phyloP scores from a whole-genome alignment of 148 eudicot species.

The Rheum nobile region DNA sequence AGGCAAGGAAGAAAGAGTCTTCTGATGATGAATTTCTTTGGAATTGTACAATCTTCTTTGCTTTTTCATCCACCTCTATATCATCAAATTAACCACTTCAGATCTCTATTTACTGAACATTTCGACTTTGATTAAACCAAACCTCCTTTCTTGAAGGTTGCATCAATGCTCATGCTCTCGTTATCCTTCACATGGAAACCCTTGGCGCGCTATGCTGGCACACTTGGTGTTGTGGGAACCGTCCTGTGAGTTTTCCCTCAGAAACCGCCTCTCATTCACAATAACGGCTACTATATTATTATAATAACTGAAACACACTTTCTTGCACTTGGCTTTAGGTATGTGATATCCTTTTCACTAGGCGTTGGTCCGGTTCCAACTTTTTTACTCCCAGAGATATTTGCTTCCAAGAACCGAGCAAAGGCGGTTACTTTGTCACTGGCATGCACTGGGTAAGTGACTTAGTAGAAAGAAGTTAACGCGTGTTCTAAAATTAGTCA shows the following conservation, averaged over 20 bases:
- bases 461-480: too few species aligned
- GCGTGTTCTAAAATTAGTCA: too few species aligned
- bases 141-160: conserved; percentile 50
- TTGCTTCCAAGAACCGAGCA: conserved; percentile 94
- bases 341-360: conserved; percentile 85
- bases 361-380: conserved; percentile 99
- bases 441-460: conserved; percentile 98
- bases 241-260: conserved; percentile 56
- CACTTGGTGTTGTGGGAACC: conserved; percentile 85
- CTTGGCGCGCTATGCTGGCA: conserved; percentile 88
- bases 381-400: conserved; percentile 92
- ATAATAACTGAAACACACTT: neutral
- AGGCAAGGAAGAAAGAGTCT: conserved; percentile 95
- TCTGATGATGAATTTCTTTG: conserved; percentile 72
- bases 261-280: neutral
- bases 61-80: neutral
- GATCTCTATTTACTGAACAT: too few species aligned
- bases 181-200: conserved; percentile 69
- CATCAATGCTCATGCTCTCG: conserved; percentile 88
- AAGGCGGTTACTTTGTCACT: conserved; percentile 94
- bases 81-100: neutral
- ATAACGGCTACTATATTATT: neutral
- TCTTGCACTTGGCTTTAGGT: conserved; percentile 28
- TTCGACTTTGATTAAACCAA: too few species aligned
- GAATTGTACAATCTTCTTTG: conserved; percentile 57